These are phyloP conservation scores for Aspergillus avenaceus DNA, from an alignment of 495 filamentous ascomycete species.

Conservation along the genomic window DNA sequence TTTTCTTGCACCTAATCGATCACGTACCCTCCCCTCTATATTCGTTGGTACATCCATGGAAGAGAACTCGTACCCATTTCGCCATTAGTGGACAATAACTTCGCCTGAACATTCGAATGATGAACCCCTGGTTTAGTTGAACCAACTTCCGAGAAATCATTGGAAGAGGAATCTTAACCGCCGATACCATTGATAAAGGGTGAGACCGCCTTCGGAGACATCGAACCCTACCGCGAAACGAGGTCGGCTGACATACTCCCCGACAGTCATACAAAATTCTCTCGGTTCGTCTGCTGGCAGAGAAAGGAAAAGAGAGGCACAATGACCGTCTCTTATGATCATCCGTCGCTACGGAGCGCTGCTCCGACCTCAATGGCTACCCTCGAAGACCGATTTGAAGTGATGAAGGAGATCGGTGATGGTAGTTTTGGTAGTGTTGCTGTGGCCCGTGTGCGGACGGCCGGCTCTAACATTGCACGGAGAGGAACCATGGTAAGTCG, in stretches of 20 bases:
- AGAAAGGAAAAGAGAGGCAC: conserved; percentile 33
- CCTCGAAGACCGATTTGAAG: conserved; percentile 86
- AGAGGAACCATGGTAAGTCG: conserved; percentile 83
- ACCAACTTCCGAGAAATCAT: conserved; percentile 12
- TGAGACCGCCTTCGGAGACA: not conserved
- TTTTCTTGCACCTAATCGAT: conserved; percentile 6
- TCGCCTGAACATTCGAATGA: conserved; percentile 20
- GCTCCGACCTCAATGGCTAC: conserved; percentile 46
- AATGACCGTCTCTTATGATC: conserved; percentile 68
- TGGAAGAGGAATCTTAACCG: conserved; percentile 13
- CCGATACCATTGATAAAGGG: conserved; percentile 11
- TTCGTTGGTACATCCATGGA: conserved; percentile 13
- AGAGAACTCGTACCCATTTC: conserved; percentile 6
- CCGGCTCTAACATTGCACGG: conserved; percentile 82
- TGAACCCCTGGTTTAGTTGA: conserved; percentile 19
- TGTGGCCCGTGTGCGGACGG: conserved; percentile 82
- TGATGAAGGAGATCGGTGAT: conserved; percentile 97
- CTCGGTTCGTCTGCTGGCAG: conserved; percentile 44
- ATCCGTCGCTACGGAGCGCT: conserved; percentile 51
- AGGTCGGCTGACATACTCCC: conserved; percentile 5
- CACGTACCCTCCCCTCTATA: not conserved
- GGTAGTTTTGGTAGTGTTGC: conserved; percentile 97
- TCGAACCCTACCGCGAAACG: not conserved
- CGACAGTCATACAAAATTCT: conserved; percentile 13
- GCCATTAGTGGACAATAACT: conserved; percentile 8